Evolutionary conservation across 192 early-diverging fungal genomes (phyloP), one percentile per base, ranked within the genome.

Genomic region (Rhizoclosmatium globosum): DNA sequence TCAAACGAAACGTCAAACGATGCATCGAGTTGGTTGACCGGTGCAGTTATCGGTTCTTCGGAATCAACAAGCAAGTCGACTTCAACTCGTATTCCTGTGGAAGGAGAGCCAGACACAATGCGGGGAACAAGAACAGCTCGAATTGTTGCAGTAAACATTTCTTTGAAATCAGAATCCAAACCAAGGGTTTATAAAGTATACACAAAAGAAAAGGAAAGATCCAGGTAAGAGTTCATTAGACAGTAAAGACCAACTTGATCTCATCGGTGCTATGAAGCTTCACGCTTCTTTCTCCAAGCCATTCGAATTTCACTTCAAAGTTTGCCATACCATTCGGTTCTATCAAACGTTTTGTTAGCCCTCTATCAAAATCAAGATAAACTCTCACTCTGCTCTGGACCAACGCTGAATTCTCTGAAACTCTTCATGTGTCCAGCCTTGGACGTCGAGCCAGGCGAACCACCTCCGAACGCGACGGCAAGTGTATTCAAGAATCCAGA

Each of bases 401-500:
- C 86, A 42, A 85, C 69, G 21, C 60, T 74, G 66, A 88, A 88
- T 9, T 83, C 80, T 42, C 87, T 47, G 69, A 89, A 89, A 69
- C 76, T 77, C 78, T 84, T 86, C 81, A 89, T 77, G 21, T 87
- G 85, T 9, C 82, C 80, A 21, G 81, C 83, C 13, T 76, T 80
- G 2, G 65, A 65, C 61, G 62, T 74, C 3, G 80, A 57, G 23
- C 75, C 74, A 31, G 77, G 68, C 11, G 81, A 81, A 39, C 76
- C 50, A 13, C 81, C 84, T 41, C 78, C 62, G 0, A 86, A 65
- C 9, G 85, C 82, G 47, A 87, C 87, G 19, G 89, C 87, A 7
- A 95, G 64, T 79, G 92, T 89, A 7, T 91, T 92, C 50, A 96
- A 87, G 23, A 96, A 90, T 13, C 94, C 92, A 15, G 86, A 82